A percentile compares a stretch with the other conserved stretches of the same genome.
Conservation (phyloP, 2,329 filamentous ascomycete genomes). For the Aspergillus sp. region DNA sequence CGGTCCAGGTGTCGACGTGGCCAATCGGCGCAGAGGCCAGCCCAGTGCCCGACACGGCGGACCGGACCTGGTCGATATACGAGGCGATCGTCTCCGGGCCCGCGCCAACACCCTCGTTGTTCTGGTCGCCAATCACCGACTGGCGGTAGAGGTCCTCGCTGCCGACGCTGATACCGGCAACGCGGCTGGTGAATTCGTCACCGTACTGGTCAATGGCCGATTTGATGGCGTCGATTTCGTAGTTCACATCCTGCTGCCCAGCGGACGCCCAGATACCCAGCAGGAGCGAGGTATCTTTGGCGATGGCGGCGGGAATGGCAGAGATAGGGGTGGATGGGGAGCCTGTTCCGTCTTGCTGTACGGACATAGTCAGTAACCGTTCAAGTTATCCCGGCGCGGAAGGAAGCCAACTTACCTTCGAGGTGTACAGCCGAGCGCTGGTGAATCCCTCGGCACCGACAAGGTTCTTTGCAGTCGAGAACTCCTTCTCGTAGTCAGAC, state of each 20-base stretch:
- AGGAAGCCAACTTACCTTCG: slow-evolving; percentile 39
- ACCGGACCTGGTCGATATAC: slow-evolving; percentile 62
- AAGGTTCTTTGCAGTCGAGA: slow-evolving; percentile 27
- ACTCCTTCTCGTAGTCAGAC: slow-evolving; percentile 36
- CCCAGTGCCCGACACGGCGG: slow-evolving; percentile 53
- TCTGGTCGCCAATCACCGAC: slow-evolving; percentile 58
- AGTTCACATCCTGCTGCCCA: slow-evolving; percentile 58
- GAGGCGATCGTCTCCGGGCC: slow-evolving; percentile 52
- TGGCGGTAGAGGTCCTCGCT: slow-evolving; percentile 78
- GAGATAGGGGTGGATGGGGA: slow-evolving; percentile 55
- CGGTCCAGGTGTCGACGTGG: slow-evolving; percentile 85
- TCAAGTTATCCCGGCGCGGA: not conserved
- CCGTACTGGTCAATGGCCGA: slow-evolving; percentile 62
- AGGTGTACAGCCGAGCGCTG: slow-evolving; percentile 51
- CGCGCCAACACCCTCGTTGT: slow-evolving; percentile 54
- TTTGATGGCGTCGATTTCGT: slow-evolving; percentile 65
- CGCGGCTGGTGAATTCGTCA: slow-evolving; percentile 43
- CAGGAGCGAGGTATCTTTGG: slow-evolving; percentile 66
- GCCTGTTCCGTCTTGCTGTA: slow-evolving; percentile 40
- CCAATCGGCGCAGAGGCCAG: slow-evolving; percentile 52
- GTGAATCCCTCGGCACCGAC: slow-evolving; percentile 34
- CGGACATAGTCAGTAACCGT: slow-evolving; percentile 3
- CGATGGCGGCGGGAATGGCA: slow-evolving; percentile 74
- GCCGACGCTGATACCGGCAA: slow-evolving; percentile 77
- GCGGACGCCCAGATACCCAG: slow-evolving; percentile 77